Evolutionary conservation across 495 filamentous ascomycete species (phyloP), one percentile per base, ranked within the genome.

Genomic region (Baudoinia panamericana): DNA sequence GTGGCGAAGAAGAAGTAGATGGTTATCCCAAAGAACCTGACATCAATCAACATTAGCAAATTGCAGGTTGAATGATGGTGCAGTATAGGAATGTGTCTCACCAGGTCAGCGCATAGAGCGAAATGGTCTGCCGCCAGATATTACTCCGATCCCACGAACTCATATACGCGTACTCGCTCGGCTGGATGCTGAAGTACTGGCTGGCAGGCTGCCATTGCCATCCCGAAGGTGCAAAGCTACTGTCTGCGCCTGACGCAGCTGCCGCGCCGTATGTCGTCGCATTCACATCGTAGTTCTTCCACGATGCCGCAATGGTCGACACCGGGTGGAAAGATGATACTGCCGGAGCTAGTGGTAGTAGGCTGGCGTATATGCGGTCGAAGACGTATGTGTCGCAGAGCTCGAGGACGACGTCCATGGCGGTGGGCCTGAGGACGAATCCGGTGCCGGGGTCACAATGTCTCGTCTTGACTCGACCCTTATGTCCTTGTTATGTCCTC

Each of bases 371-470:
- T 40, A 84, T 48, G 51, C 74, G 72, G 65, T 96, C 88, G 63
- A 78, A 80, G 47, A 88, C 52, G 61, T 80, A 82, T 60, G 76
- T 86, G 63, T 96, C 90, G 62, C 71, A 73, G 50, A 86, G 38
- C 61, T 93, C 83, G 46, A 96, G 76, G 22, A 86, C 72, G 65
- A 93, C 73, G 73, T 96, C 88, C 88, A 96, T 95, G 48, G 62
- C 61, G 60, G 50, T 40, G 38, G n/a, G n/a, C 39, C 4, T 36
- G 18, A 13, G 25, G n/a, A n/a, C n/a, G n/a, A n/a, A n/a, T n/a
- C n/a, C n/a, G n/a, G n/a, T n/a, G n/a, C n/a, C n/a, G n/a, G n/a
- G n/a, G n/a, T n/a, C n/a, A n/a, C n/a, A n/a, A n/a, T n/a, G n/a
- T n/a, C n/a, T n/a, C n/a, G n/a, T n/a, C n/a, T n/a, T n/a, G n/a